phyloP scores from a whole-genome alignment of 306 rosid genomes.

The Vigna reflexopilosa region DNA sequence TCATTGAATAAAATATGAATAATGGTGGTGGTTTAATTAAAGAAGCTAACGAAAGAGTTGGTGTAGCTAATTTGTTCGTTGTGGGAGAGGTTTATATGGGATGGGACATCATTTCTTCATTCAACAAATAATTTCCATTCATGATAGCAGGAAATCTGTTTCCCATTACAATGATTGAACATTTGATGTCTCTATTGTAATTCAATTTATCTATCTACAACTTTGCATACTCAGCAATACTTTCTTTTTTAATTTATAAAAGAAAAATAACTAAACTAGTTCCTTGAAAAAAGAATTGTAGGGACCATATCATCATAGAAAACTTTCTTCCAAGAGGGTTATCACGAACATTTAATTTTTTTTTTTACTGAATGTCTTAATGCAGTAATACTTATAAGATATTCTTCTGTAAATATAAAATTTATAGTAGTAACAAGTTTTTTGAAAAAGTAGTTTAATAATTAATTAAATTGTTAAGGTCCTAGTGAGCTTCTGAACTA shows the following conservation, averaged over 20 bases:
- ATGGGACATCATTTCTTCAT: too few relatives aligned
- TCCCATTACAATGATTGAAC: not conserved
- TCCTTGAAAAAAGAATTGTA: not conserved
- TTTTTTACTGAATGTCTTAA: too few relatives aligned
- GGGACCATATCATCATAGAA: too few relatives aligned
- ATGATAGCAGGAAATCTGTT: not conserved
- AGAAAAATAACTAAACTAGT: not conserved
- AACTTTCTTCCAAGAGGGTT: too few relatives aligned
- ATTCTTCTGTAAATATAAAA: not conserved
- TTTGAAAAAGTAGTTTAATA: not conserved
- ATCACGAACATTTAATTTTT: too few relatives aligned
- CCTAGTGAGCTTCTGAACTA: not conserved
- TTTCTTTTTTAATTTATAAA: too few relatives aligned
- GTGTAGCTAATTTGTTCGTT: slow-evolving; percentile 57
- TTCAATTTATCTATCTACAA: not conserved
- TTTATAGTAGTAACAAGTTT: not conserved
- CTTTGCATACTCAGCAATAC: not conserved
- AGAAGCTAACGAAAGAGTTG: not conserved
- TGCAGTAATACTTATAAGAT: too few relatives aligned
- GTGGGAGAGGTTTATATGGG: too few relatives aligned
- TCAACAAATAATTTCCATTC: not conserved
- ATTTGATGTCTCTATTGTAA: not conserved
- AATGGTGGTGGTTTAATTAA: too few relatives aligned
- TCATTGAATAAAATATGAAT: too few relatives aligned
- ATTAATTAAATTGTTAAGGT: not conserved